Evolutionary conservation across 345 rosid genomes (phyloP), one percentile per base, ranked within the genome.

Genomic region (Schrenkiella parvula): DNA sequence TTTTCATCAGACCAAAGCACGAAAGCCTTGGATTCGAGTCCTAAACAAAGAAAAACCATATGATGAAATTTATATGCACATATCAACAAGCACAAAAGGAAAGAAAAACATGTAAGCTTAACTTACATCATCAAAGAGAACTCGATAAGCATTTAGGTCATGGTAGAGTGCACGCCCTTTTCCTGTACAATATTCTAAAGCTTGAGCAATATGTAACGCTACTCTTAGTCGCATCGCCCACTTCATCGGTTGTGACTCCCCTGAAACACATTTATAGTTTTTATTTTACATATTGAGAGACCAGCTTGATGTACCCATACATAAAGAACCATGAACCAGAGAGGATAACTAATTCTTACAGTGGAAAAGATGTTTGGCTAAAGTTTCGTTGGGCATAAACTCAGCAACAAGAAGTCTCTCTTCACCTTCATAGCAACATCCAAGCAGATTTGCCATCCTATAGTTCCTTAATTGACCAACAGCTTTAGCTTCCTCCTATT

Each of bases 191-290:
- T 91, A 87, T 35, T 91, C 98, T 62, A 93, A 81, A 54, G 97
- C 97, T 85, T 93, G 87, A 67, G 98, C 97, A 56, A 93, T 87
- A 82, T 91, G 89, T 66, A 91, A 85, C 66, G 86, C 93, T 63
- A 91, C 97, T 87, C 97, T 88, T 68, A 91, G 68, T 55, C 98
- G 75, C 97, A 93, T 93, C 1, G 90, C 91, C 98, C 97, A 93
- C 80, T 89, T 89, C 96, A 93, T 91, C 23, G 98, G 97, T 61
- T 89, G 90, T 52, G 86, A 48, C 69, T 93, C 98, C 97, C 98
- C 97, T 91, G 80, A 74, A 72, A 61, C 74, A 39, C 4, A 48
- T 23, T 4, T 17, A 19, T 5, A 43, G 22, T 31, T 59, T 44
- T 11, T 10, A 5, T 55, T 2, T 23, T 44, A 34, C 8, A 35